phyloP scores from a whole-genome alignment of 148 eudicot species.

The Silene uniflora region DNA sequence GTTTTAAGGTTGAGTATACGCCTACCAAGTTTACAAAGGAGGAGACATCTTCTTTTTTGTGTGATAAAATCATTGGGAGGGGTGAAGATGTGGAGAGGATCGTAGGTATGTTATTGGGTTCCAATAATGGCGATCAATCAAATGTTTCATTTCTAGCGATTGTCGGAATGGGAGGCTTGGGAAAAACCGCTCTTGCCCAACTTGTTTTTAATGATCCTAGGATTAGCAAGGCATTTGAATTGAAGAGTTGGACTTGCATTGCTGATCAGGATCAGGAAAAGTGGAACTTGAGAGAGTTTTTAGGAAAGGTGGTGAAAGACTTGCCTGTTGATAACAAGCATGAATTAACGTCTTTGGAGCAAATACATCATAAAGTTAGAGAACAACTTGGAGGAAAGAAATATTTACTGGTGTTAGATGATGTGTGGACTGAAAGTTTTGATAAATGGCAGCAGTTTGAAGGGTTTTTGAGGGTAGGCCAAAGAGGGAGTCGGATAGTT shows the following conservation, averaged over 20 bases:
- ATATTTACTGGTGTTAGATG: constrained; percentile 2
- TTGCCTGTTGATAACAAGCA: not conserved
- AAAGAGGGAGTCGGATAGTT: constrained; percentile 6
- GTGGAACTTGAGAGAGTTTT: not conserved
- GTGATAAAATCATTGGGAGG: constrained; percentile 30
- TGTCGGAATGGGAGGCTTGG: constrained; percentile 35
- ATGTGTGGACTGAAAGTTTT: not conserved
- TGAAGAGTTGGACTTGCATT: constrained; percentile 27
- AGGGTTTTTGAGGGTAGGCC: constrained; percentile 8
- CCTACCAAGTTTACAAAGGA: not conserved
- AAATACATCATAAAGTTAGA: not conserved
- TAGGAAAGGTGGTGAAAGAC: not conserved
- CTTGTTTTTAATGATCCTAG: constrained; percentile 27
- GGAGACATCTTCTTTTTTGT: constrained; percentile 8
- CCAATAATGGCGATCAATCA: not conserved
- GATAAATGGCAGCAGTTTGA: not conserved
- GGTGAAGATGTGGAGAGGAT: constrained; percentile 26
- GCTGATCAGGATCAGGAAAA: constrained; percentile 15
- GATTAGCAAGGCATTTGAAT: constrained; percentile 8
- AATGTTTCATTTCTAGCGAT: constrained; percentile 26
- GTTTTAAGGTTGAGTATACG: not conserved
- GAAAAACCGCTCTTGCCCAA: constrained; percentile 35
- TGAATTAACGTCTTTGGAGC: not conserved
- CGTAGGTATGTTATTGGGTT: constrained; percentile 12
- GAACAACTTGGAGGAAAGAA: constrained; percentile 3